Evolutionary conservation across 2,329 filamentous ascomycete species (phyloP).

Genomic region (Lachnellula occidentalis): DNA sequence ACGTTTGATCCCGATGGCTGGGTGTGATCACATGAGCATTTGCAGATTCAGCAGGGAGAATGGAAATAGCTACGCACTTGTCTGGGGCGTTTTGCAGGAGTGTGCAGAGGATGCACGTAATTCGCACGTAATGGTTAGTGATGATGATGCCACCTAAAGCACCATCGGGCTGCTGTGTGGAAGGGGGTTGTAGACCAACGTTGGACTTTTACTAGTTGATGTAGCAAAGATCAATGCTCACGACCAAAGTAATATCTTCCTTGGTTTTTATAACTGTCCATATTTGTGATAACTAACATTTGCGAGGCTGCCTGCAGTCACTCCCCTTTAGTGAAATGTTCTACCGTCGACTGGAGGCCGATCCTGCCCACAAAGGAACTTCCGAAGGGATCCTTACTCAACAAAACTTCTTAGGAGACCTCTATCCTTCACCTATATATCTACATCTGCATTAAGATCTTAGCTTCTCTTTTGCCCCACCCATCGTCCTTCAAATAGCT

Average conservation of each 20-base stretch:
- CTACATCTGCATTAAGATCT: no score
- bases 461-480: no score
- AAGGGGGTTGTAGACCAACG: neutral
- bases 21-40: slow-evolving; percentile 13
- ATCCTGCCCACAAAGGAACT: no score
- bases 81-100: neutral
- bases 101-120: neutral
- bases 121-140: slow-evolving; percentile 8
- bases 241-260: neutral
- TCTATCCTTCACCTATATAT: no score
- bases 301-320: slow-evolving; percentile 28
- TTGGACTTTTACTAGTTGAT: neutral
- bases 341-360: slow-evolving; percentile 24
- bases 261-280: neutral
- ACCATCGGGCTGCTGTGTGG: neutral
- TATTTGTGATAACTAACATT: neutral
- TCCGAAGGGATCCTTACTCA: slow-evolving; percentile 33
- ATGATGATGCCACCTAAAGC: neutral
- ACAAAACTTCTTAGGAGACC: no score
- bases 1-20: slow-evolving; percentile 2
- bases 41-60: slow-evolving; percentile 10
- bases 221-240: neutral
- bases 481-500: no score
- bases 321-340: slow-evolving; percentile 31
- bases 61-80: neutral